These are phyloP conservation scores for Podospora bellae-mahoneyi DNA, from an alignment of 495 filamentous ascomycete species.

Conservation along the genomic window DNA sequence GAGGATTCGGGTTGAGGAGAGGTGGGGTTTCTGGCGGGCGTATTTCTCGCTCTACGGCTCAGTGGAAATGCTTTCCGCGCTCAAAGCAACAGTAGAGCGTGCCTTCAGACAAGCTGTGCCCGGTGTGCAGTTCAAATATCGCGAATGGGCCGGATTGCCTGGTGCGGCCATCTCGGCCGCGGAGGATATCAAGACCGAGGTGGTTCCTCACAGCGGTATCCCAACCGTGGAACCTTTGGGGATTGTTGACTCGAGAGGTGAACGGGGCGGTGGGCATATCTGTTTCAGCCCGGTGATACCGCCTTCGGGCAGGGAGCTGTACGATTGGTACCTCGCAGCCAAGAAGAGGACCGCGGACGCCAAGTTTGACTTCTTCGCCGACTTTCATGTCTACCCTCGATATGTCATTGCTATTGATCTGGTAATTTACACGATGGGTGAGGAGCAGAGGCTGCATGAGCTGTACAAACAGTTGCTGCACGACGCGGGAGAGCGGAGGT, in stretches of 20 bases:
- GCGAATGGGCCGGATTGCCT: not conserved
- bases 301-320: too few species aligned
- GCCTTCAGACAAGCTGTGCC: not conserved
- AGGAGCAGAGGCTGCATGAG: too few species aligned
- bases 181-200: not conserved
- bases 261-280: not conserved
- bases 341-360: too few species aligned
- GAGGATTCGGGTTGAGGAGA: not conserved
- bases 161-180: not conserved
- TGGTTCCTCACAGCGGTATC: not conserved
- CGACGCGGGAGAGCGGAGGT: too few species aligned
- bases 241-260: too few species aligned
- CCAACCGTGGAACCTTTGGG: not conserved
- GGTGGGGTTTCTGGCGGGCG: not conserved
- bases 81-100: not conserved
- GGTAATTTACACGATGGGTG: too few species aligned
- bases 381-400: not conserved
- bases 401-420: too few species aligned
- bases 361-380: constrained; percentile 13
- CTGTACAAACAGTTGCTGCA: too few species aligned
- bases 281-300: too few species aligned
- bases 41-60: not conserved
- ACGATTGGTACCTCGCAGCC: too few species aligned
- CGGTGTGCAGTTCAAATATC: not conserved
- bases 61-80: not conserved